Evolutionary conservation across 2,329 filamentous ascomycete species (phyloP), one percentile per base, ranked within the genome.

Genomic region (Calonectria honghensis): DNA sequence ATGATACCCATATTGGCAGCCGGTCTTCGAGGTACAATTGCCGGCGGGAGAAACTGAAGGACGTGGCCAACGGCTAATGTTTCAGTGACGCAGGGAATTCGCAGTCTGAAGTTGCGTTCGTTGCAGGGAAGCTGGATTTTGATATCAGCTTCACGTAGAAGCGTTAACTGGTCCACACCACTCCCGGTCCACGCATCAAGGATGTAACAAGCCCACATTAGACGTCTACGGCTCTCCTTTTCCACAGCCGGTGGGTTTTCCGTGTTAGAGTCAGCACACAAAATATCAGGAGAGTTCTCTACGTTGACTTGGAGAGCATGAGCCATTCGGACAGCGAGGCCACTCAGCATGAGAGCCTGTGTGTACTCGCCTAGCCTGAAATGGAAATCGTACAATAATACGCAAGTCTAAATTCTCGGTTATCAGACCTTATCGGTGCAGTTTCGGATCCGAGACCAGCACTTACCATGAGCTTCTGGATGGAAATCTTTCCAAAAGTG

Each of bases 1-100:
- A 86, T 86, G 74, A 87, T 86, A 24, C 85, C 85, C 85, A 86
- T 86, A 70, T 86, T 86, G 64, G 83, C 82, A n/a, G 84, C 85
- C 14, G 85, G 85, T 29, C 83, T 82, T 41, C 83, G 82, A 48
- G 85, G 85, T 27, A 86, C 85, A 24, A 85, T 82, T 10, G 84
- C 84, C 7, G 85, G 85, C 6, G 84, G 82, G 9, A 86, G 80
- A 65, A 85, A 86, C 70, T 86, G 85, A 54, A 86, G 71, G 16
- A 86, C 85, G 64, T 86, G 85, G 13, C 85, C 85, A 14, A 86
- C 84, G 29, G 83, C 85, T 3, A 86, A 81, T 0, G 85, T 86
- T 73, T 86, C 85, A 2, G 85, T 86, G 9, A 86, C 84, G 52
- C 82, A 85, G 3, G 85, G 79, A 35, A 86, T 86, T 11, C 85